Percentiles rank a stretch among this genome's conserved stretches.
Evolutionary conservation across 805 yeast genomes (phyloP).

Genomic region (Yarrowia porcina): DNA sequence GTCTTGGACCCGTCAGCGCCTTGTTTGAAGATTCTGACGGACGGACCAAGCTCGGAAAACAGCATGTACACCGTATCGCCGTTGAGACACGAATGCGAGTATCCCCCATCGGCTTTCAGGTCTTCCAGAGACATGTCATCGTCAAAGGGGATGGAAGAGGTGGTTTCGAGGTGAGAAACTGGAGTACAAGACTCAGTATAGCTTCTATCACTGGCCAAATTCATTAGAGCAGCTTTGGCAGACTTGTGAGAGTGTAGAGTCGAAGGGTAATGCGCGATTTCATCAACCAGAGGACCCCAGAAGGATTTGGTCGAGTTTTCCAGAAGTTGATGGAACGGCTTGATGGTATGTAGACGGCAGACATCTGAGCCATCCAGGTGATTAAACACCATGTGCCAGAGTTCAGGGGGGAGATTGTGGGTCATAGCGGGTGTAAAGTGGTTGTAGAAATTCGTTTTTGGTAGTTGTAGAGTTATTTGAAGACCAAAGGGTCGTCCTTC

Average conservation of each 20-base stretch:
- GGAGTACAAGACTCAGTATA: background rate
- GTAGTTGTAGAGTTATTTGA: too few species aligned
- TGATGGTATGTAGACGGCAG: background rate
- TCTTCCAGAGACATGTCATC: conserved; percentile 4
- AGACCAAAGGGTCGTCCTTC: too few species aligned
- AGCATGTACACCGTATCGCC: conserved; percentile 19
- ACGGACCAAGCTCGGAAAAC: conserved; percentile 5
- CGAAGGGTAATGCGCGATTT: background rate
- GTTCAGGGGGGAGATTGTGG: background rate
- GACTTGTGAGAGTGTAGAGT: background rate
- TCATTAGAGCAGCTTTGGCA: background rate
- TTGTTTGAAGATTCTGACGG: background rate
- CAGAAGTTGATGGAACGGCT: conserved; percentile 4
- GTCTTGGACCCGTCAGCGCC: background rate
- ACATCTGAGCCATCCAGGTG: background rate
- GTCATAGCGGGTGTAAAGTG: too few species aligned
- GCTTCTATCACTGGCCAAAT: background rate
- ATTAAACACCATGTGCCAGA: conserved; percentile 9
- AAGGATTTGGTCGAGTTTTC: background rate
- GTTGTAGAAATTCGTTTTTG: too few species aligned
- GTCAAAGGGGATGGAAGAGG: background rate
- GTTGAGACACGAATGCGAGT: conserved; percentile 12
- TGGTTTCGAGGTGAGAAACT: background rate
- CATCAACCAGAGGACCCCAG: background rate
- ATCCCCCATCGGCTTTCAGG: conserved; percentile 10